Percentiles rank a stretch among this genome's conserved stretches.
Evolutionary conservation across 2,329 filamentous ascomycete genomes (phyloP).

Genomic region (Cadophora luteo-olivacea): DNA sequence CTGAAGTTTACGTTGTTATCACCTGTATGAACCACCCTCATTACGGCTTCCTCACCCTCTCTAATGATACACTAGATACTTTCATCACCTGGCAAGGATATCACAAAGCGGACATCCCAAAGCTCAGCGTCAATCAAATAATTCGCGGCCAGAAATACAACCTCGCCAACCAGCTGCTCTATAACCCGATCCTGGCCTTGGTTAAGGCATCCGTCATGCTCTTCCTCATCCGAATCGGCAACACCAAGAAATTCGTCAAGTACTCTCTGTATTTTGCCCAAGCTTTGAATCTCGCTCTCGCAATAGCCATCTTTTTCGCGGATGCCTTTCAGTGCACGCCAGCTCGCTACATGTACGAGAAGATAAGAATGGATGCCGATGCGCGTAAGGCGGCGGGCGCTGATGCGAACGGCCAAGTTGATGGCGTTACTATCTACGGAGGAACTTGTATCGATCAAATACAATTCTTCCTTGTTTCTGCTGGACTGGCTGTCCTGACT

Average conservation of each 20-base stretch:
- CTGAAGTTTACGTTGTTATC: slow-evolving; percentile 1
- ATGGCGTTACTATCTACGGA: slow-evolving; percentile 13
- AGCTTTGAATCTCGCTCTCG: slow-evolving; percentile 12
- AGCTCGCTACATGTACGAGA: slow-evolving; percentile 8
- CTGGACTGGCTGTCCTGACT: slow-evolving; percentile 2
- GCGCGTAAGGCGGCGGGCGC: slow-evolving; percentile 15
- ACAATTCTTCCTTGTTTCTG: slow-evolving; percentile 16
- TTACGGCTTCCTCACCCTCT: background rate
- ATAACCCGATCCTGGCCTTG: slow-evolving; percentile 15
- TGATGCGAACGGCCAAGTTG: slow-evolving; percentile 15
- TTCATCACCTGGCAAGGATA: slow-evolving; percentile 17
- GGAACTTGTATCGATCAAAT: slow-evolving; percentile 18
- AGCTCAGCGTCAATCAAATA: slow-evolving; percentile 7
- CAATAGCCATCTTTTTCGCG: slow-evolving; percentile 21
- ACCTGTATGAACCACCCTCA: background rate
- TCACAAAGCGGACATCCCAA: slow-evolving; percentile 11
- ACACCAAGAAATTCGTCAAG: slow-evolving; percentile 4
- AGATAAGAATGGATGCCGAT: slow-evolving; percentile 5
- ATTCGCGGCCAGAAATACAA: slow-evolving; percentile 18
- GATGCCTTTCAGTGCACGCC: slow-evolving; percentile 20
- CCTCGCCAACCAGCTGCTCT: slow-evolving; percentile 19
- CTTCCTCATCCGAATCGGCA: slow-evolving; percentile 16
- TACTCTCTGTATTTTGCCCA: slow-evolving; percentile 9
- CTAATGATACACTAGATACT: background rate
- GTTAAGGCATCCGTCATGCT: slow-evolving; percentile 17